phyloP scores from a whole-genome alignment of 2,329 filamentous ascomycete species.

The Sclerotinia borealis region DNA sequence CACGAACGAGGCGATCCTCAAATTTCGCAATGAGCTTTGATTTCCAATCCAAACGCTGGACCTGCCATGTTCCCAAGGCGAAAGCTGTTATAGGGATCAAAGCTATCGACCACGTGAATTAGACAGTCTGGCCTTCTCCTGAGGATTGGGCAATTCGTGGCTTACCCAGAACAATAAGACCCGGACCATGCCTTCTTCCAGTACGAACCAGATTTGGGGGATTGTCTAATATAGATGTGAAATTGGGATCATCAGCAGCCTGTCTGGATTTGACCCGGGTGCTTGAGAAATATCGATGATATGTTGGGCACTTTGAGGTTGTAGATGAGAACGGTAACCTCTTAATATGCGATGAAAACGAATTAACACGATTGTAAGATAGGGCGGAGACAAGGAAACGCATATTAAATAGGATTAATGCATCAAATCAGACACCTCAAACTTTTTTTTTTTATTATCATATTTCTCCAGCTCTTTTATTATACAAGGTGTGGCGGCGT shows the following conservation, averaged over 20 bases:
- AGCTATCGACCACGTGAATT: slow-evolving; percentile 21
- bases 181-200: slow-evolving; percentile 66
- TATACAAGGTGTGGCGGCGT: no score
- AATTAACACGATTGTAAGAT: not conserved
- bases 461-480: no score
- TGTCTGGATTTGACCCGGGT: slow-evolving; percentile 19
- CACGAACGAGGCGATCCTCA: slow-evolving; percentile 83
- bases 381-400: not conserved
- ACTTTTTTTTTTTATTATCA: not conserved
- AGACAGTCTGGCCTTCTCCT: not conserved
- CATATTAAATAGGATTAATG: not conserved
- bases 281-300: slow-evolving; percentile 26
- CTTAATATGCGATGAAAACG: not conserved
- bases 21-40: slow-evolving; percentile 84
- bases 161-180: slow-evolving; percentile 69
- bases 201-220: slow-evolving; percentile 76
- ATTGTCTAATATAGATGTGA: slow-evolving; percentile 81
- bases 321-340: not conserved
- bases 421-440: not conserved
- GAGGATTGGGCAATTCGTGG: not conserved
- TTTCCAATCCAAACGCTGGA: slow-evolving; percentile 90
- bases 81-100: slow-evolving; percentile 90
- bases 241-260: slow-evolving; percentile 66
- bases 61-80: slow-evolving; percentile 87
- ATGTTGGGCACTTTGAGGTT: slow-evolving; percentile 21